These are phyloP conservation scores for Colletotrichum tropicale DNA, from an alignment of 2,329 filamentous ascomycete species.

Conservation along the genomic window DNA sequence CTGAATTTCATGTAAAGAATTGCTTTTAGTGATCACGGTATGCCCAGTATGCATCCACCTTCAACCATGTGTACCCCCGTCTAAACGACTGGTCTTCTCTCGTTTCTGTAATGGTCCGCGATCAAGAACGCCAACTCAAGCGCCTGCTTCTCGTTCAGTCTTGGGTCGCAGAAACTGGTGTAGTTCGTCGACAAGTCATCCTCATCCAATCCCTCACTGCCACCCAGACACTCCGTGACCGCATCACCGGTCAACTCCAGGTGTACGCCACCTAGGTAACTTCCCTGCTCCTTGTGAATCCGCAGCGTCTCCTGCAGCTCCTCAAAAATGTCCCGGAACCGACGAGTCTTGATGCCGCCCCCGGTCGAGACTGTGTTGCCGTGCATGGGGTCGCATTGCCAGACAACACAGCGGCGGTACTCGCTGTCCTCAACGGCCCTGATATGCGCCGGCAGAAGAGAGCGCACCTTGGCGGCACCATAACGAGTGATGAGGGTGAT, in stretches of 20 bases:
- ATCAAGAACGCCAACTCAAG: slow-evolving; percentile 93
- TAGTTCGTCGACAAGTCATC: slow-evolving; percentile 91
- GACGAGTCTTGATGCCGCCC: slow-evolving; percentile 86
- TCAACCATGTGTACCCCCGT: not conserved
- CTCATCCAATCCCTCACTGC: slow-evolving; percentile 84
- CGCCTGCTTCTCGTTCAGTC: slow-evolving; percentile 97
- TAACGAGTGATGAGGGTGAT: slow-evolving; percentile 97
- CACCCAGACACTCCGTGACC: slow-evolving; percentile 94
- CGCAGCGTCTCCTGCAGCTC: slow-evolving; percentile 84
- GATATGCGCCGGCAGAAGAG: slow-evolving; percentile 84
- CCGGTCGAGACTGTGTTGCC: slow-evolving; percentile 76
- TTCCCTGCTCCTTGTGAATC: slow-evolving; percentile 83
- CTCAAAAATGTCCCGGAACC: slow-evolving; percentile 87
- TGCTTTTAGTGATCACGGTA: not conserved
- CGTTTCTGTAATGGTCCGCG: slow-evolving; percentile 73
- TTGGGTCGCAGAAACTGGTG: slow-evolving; percentile 93
- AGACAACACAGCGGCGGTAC: slow-evolving; percentile 73
- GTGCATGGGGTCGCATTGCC: slow-evolving; percentile 99
- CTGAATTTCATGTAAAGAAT: not conserved
- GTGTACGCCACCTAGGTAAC: slow-evolving; percentile 92
- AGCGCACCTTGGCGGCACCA: slow-evolving; percentile 77
- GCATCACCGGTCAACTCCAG: slow-evolving; percentile 94
- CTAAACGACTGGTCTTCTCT: slow-evolving; percentile 27
- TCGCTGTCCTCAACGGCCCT: slow-evolving; percentile 83
- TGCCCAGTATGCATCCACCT: not conserved